phyloP scores from a whole-genome alignment of 495 filamentous ascomycete genomes.

The Penicillium coprophilum region DNA sequence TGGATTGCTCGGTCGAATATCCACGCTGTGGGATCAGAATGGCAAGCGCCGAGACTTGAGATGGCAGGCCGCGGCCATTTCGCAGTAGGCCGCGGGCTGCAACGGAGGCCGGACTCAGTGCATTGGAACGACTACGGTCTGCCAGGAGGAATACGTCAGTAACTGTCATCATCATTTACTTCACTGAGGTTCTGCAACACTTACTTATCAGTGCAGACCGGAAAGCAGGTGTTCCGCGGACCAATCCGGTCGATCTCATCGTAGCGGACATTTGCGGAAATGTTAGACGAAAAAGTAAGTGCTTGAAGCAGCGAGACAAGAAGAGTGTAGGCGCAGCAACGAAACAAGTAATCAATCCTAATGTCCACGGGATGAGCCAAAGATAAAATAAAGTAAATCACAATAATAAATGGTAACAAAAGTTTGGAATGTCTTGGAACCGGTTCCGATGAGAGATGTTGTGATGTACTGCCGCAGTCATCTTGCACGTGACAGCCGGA shows the following conservation, averaged over 20 bases:
- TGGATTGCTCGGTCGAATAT: constrained; percentile 72
- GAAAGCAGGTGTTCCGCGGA: constrained; percentile 41
- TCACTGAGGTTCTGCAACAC: not conserved
- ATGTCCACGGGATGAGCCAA: constrained; percentile 7
- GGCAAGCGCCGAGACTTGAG: constrained; percentile 61
- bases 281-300: constrained; percentile 26
- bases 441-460: constrained; percentile 26
- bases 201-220: constrained; percentile 36
- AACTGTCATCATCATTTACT: not conserved
- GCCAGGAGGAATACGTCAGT: constrained; percentile 9
- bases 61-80: constrained; percentile 56
- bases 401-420: constrained; percentile 4
- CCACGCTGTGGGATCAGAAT: constrained; percentile 63
- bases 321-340: constrained; percentile 25
- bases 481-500: constrained; percentile 33
- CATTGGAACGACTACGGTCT: constrained; percentile 41
- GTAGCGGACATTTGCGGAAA: constrained; percentile 46
- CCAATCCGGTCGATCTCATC: constrained; percentile 45
- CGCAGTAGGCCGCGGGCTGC: constrained; percentile 53
- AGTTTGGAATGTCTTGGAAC: constrained; percentile 13
- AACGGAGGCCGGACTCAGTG: constrained; percentile 37
- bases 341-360: constrained; percentile 1
- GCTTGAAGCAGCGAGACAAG: constrained; percentile 34
- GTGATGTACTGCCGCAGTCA: constrained; percentile 29
- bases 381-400: constrained; percentile 5